Conservation (phyloP, 2,329 filamentous ascomycete species). For the Cordyceps cateniannulata region DNA sequence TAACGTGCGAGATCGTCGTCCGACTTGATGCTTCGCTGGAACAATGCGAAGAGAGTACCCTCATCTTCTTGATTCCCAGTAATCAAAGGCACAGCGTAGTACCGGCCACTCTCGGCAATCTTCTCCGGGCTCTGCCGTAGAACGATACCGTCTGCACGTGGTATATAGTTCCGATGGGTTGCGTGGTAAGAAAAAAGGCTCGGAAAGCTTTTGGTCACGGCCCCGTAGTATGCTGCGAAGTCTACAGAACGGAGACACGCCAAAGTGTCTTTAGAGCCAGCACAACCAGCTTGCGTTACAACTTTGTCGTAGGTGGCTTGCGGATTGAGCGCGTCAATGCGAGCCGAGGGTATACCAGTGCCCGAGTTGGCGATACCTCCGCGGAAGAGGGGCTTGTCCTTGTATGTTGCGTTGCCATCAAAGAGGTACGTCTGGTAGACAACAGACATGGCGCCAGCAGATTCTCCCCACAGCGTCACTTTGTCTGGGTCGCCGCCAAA, state of each 20-base stretch:
- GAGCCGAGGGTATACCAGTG: constrained; percentile 40
- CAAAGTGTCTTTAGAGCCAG: not conserved
- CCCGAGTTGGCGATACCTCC: constrained; percentile 60
- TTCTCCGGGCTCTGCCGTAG: constrained; percentile 58
- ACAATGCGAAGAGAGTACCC: constrained; percentile 66
- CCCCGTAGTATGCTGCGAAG: constrained; percentile 48
- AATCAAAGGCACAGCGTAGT: constrained; percentile 43
- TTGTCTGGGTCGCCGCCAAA: constrained; percentile 61
- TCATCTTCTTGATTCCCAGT: constrained; percentile 76
- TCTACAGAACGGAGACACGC: constrained; percentile 5
- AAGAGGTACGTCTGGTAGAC: constrained; percentile 57
- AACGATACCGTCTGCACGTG: constrained; percentile 61
- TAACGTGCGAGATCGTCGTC: constrained; percentile 55
- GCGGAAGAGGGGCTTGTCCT: constrained; percentile 56
- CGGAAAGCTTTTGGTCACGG: constrained; percentile 60
- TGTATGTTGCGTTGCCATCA: constrained; percentile 55
- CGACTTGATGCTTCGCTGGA: constrained; percentile 62
- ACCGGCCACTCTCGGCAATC: constrained; percentile 43
- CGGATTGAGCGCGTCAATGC: constrained; percentile 48
- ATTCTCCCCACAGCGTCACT: constrained; percentile 61
- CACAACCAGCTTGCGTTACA: constrained; percentile 46
- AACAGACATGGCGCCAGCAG: constrained; percentile 53
- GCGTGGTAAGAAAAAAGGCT: constrained; percentile 61
- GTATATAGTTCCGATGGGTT: constrained; percentile 65
- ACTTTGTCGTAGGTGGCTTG: constrained; percentile 50